These are phyloP conservation scores for Trichoderma cornu-damae DNA, from an alignment of 2,329 filamentous ascomycete genomes.

Conservation along the genomic window DNA sequence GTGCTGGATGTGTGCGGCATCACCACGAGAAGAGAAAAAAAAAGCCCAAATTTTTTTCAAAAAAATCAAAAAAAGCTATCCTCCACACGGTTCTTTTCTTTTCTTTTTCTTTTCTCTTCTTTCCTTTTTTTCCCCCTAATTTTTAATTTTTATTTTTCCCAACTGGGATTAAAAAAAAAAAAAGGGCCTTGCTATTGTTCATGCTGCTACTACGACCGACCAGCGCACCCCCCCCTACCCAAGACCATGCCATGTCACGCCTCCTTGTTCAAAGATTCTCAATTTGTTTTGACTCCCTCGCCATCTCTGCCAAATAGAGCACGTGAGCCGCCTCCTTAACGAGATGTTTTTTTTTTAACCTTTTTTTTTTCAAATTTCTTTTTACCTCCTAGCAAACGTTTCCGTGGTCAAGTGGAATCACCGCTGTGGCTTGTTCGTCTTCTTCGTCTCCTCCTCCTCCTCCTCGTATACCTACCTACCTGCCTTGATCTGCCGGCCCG, in stretches of 20 bases:
- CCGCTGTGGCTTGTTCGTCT: neutral
- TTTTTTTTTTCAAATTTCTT: too few relatives aligned
- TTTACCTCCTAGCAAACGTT: conserved; percentile 8
- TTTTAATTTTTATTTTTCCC: too few relatives aligned
- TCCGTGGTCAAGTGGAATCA: neutral
- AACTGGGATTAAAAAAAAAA: too few relatives aligned
- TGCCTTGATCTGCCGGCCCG: conserved; percentile 3
- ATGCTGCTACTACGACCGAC: neutral
- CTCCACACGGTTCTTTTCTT: neutral
- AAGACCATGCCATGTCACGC: neutral
- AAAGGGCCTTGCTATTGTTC: neutral
- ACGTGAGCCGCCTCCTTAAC: conserved; percentile 13
- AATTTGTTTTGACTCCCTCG: neutral
- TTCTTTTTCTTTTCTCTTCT: too few relatives aligned
- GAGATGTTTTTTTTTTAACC: neutral
- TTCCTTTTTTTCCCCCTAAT: too few relatives aligned
- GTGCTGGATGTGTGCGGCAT: neutral
- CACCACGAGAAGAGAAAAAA: neutral
- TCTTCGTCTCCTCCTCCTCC: too few relatives aligned
- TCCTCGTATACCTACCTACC: neutral
- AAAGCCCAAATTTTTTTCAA: neutral
- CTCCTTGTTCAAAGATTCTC: neutral
- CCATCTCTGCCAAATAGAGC: neutral
- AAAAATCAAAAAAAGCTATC: neutral
- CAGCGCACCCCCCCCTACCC: neutral